Base-by-base conservation (phyloP, 306 rosid species). In the Gastrolobium villosum region DNA sequence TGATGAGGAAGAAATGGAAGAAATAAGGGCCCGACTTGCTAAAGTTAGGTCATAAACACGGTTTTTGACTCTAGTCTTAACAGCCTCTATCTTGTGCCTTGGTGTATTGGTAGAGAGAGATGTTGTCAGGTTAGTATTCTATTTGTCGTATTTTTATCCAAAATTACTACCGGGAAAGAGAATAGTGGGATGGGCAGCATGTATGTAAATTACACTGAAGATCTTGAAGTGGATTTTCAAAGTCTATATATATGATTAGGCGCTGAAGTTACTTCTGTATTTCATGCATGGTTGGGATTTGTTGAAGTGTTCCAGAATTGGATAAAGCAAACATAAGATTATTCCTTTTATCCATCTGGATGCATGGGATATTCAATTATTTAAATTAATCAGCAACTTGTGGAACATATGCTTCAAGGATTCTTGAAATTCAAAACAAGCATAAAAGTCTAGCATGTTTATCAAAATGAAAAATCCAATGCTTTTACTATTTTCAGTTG, bases 21-120 rank as follows among this genome's bases (percentile, higher is more conserved):
- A 64, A 81, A 79, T 88, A 66, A 83, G 92, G 75, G 88, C 92
- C 0, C 82, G 92, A 40, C 89, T 88, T 72, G 88, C 88, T 66
- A 83, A 86, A 68, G 89, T 88, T 55, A 82, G 90, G 72, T 88
- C 90, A 0, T 88, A 82, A 26, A 14, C 52, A 56, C 26, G 26
- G 26, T 20, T 20, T 20, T 20, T 43, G 11, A 15, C 52, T 37
- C 5, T 30, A 7, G 26, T 48, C 56, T 59, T 59, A 20, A 20
- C 44, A 15, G 52, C 76, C 60, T 34, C 5, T 46, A 46, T 40
- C n/a, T 36, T 20, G 14, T 37, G 59, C 44, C 52, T 53, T 43
- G 57, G 10, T 34, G 13, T 54, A 30, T 28, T 26, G 53, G 26
- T 53, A 32, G 26, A 13, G 60, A 56, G 55, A 65, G 45, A 64